Percentiles rank a stretch among this genome's conserved stretches.
phyloP scores from a whole-genome alignment of 75 land plant species.

The Pinus taeda region DNA sequence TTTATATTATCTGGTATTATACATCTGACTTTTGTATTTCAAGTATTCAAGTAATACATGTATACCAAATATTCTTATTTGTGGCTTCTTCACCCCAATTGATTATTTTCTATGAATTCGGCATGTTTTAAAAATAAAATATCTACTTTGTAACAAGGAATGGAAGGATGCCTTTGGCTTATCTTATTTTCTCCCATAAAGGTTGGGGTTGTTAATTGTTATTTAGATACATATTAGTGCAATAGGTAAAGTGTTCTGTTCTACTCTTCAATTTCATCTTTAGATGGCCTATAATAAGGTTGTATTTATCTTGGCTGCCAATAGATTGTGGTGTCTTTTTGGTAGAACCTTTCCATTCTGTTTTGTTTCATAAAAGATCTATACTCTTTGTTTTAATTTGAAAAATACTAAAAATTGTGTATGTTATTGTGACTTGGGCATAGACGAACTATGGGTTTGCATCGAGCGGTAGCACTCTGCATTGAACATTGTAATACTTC shows the following conservation, averaged over 20 bases:
- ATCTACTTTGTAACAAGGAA: neutral
- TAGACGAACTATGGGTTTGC: constrained; percentile 26
- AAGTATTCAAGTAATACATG: neutral
- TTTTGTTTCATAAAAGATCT: neutral
- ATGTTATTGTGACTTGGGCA: neutral
- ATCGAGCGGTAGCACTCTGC: no score
- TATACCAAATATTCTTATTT: neutral
- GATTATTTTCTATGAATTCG: no score
- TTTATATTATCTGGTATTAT: no score
- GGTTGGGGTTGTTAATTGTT: neutral
- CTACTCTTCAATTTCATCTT: neutral
- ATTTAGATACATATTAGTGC: neutral
- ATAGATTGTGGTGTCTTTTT: neutral
- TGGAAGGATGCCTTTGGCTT: neutral
- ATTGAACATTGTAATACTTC: no score
- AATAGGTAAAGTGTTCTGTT: neutral
- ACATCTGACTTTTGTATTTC: neutral
- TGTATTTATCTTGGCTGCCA: neutral
- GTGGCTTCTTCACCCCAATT: neutral
- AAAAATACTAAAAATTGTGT: neutral
- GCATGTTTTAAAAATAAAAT: neutral
- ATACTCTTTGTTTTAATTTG: neutral
- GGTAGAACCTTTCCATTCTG: neutral
- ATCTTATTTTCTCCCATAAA: neutral
- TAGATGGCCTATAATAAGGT: neutral